Evolutionary conservation across 495 filamentous ascomycete species (phyloP), one percentile per base, ranked within the genome.

Genomic region (Penicillium canariense): DNA sequence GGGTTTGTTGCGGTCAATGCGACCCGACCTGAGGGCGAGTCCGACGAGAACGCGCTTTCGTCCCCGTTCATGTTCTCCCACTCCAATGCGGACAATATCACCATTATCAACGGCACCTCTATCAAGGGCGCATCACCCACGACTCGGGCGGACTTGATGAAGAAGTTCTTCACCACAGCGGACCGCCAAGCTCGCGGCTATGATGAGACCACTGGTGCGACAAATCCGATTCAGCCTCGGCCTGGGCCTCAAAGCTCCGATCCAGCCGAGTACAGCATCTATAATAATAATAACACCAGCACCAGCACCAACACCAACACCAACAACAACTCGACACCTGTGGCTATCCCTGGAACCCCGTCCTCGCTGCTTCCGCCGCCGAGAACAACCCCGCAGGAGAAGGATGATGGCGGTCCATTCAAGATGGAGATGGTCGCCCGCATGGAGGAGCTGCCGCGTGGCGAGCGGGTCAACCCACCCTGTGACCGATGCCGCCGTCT

Each of bases 401-500:
- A 77, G 47, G 82, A 85, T 36, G 83, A 85, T 56, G 82, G 78
- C 15, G 83, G 82, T 2, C 83, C 81, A 2, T 84, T 79, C 67
- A 84, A 85, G 28, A 68, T 81, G 26, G 75, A 88, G 45, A 89
- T 93, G 76, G 79, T 87, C 7, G 71, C 83, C 17, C 84, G 84
- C 45, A 89, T 94, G 74, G 90, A 96, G 61, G 83, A 84, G 52
- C 70, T 93, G 10, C 73, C 79, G 23, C 83, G 86, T 18, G 90
- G 88, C 14, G 88, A 89, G 46, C 73, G 78, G 1, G 85, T 95
- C 30, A 59, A 82, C 11, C 90, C 90, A 18, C 88, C 90, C 6
- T 96, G 90, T 64, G 90, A 95, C 65, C 80, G 89, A 22, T 96
- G 90, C 59, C 80, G 90, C 18, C 80, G 90, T 12, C 75, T 93